These are phyloP conservation scores for Neltuma alba DNA, from an alignment of 306 rosid species.

Conservation along the genomic window DNA sequence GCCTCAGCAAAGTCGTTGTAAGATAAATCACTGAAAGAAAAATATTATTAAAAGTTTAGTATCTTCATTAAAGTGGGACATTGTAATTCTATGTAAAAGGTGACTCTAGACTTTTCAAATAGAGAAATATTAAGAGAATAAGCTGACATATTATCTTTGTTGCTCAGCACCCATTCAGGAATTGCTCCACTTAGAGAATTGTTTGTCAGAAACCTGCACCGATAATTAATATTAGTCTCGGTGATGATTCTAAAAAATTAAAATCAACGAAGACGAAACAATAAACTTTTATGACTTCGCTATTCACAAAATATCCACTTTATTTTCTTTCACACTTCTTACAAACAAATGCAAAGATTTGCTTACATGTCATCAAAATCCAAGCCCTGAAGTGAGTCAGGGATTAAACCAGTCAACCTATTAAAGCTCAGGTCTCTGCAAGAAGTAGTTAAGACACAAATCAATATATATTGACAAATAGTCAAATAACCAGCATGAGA, in stretches of 20 bases:
- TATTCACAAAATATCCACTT: neutral
- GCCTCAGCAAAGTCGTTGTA: constrained; percentile 67
- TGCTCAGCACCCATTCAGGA: constrained; percentile 50
- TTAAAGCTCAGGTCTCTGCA: constrained; percentile 87
- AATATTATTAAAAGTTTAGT: constrained; percentile 19
- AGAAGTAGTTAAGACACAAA: constrained; percentile 6
- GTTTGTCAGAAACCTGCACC: constrained; percentile 73
- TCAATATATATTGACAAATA: neutral
- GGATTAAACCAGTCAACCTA: constrained; percentile 64
- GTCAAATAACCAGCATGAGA: neutral
- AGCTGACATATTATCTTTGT: constrained; percentile 47
- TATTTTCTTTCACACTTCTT: neutral
- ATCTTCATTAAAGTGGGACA: neutral
- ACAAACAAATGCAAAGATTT: neutral
- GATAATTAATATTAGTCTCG: neutral
- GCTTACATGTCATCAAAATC: constrained; percentile 50
- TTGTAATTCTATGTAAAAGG: neutral
- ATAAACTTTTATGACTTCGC: constrained; percentile 7
- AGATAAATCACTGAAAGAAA: constrained; percentile 76
- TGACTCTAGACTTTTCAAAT: constrained; percentile 3
- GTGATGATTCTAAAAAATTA: neutral
- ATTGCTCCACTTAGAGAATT: constrained; percentile 68
- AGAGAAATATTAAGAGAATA: neutral
- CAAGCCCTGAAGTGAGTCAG: constrained; percentile 36
- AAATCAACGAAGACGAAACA: neutral